Percentiles rank a stretch among this genome's conserved stretches.
Evolutionary conservation across 805 yeast species (phyloP).

Genomic region (Priceomyces castillae): DNA sequence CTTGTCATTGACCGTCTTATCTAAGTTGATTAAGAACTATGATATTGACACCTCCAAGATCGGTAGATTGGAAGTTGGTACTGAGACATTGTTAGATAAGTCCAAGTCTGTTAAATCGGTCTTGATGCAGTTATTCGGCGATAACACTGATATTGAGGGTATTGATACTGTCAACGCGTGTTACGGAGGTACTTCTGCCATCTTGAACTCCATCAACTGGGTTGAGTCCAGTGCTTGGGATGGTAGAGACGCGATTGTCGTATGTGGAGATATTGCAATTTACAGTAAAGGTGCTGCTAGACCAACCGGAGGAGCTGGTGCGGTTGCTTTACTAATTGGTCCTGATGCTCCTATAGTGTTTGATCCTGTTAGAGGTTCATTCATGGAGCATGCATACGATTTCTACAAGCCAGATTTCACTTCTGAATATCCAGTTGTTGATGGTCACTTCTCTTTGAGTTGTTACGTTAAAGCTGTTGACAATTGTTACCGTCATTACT

Average conservation of each 20-base stretch:
- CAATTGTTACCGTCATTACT: conserved; percentile 77
- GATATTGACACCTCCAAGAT: conserved; percentile 74
- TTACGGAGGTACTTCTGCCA: conserved; percentile 96
- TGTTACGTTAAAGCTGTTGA: conserved; percentile 95
- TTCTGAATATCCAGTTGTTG: conserved; percentile 94
- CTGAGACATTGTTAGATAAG: conserved; percentile 94
- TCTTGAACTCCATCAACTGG: conserved; percentile 94
- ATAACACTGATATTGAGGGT: conserved; percentile 91
- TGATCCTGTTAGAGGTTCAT: conserved; percentile 85
- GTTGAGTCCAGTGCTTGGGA: conserved; percentile 95
- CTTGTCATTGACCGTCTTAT: conserved; percentile 82
- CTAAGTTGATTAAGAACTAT: conserved; percentile 74
- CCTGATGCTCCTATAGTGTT: conserved; percentile 97
- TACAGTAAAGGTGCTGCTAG: conserved; percentile 97
- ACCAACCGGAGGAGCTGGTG: conserved; percentile 99
- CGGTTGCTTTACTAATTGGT: conserved; percentile 91
- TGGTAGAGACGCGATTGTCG: conserved; percentile 96
- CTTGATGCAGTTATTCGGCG: conserved; percentile 88
- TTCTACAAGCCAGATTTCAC: conserved; percentile 98
- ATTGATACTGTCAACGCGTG: conserved; percentile 95
- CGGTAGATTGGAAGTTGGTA: conserved; percentile 97
- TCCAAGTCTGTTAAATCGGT: conserved; percentile 96
- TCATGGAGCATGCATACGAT: conserved; percentile 96
- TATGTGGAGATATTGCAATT: conserved; percentile 96
- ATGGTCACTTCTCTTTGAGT: conserved; percentile 91